phyloP scores from a whole-genome alignment of 2,329 filamentous ascomycete species.

The Fusarium napiforme region DNA sequence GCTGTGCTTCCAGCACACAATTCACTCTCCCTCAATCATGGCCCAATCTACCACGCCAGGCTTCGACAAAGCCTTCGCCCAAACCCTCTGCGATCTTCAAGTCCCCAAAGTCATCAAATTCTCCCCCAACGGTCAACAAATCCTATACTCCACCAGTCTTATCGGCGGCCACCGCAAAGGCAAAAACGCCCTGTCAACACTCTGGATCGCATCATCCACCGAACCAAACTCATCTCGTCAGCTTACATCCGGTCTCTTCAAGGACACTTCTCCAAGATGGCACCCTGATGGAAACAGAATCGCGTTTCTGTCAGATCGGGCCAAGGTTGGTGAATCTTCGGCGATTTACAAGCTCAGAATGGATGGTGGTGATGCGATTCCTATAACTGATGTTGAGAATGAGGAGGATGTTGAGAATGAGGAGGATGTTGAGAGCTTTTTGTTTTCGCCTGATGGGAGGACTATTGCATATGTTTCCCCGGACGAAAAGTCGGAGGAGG shows the following conservation, averaged over 20 bases:
- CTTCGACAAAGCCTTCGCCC: slow-evolving; percentile 18
- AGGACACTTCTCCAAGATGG: slow-evolving; percentile 11
- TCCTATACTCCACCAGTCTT: slow-evolving; percentile 18
- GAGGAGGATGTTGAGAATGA: slow-evolving; percentile 16
- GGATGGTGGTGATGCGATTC: slow-evolving; percentile 30
- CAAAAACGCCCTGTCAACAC: slow-evolving; percentile 18
- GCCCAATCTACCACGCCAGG: not conserved
- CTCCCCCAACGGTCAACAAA: slow-evolving; percentile 3
- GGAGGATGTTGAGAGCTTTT: slow-evolving; percentile 15
- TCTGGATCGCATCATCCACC: slow-evolving; percentile 30
- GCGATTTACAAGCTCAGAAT: slow-evolving; percentile 35
- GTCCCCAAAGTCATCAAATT: slow-evolving; percentile 15
- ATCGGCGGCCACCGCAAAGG: slow-evolving; percentile 1
- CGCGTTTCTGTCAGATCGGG: slow-evolving; percentile 24
- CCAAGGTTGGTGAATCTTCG: slow-evolving; percentile 46
- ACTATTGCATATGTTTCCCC: slow-evolving; percentile 29
- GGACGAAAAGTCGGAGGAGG: slow-evolving; percentile 18
- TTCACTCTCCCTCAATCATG: not conserved
- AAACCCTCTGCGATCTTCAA: slow-evolving; percentile 25
- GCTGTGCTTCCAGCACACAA: not conserved
- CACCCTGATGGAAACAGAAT: slow-evolving; percentile 12
- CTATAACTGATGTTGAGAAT: slow-evolving; percentile 29
- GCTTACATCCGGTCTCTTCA: slow-evolving; percentile 8
- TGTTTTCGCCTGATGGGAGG: slow-evolving; percentile 21
- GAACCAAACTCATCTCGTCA: slow-evolving; percentile 7